Evolutionary conservation across 2,329 filamentous ascomycete species (phyloP), one percentile per base, ranked within the genome.

Genomic region (Cyclaneusma minus): DNA sequence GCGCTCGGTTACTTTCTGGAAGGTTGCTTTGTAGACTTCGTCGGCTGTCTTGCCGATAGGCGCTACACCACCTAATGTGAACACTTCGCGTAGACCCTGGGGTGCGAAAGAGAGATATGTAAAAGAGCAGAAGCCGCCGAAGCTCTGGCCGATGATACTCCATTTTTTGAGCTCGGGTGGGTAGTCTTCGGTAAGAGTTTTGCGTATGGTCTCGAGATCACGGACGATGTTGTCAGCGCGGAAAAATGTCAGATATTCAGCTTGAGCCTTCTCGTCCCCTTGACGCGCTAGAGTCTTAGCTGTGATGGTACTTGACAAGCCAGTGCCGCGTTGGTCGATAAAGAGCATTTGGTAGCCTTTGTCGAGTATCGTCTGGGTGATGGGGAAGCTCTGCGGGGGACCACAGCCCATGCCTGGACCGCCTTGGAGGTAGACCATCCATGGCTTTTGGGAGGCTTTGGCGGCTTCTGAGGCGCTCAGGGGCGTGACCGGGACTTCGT

Each of bases 311-410:
- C 72, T 79, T 45, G 81, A 91, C 26, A 92, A 56, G 2, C 87
- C 87, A 3, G 83, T 91, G 8, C 87, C 87, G 26, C 87, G 71
- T 48, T 93, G 85, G 49, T 95, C 87, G n/a, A 95, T 64, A 36
- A 78, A 75, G 3, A 95, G 64, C 23, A 83, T 58, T 49, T 91
- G 80, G 44, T 93, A 94, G 10, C 85, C 85, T 35, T 75, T 74
- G 32, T 75, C 70, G 5, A 94, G 62, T 29, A 83, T 63, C 16
- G 63, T 57, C 16, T 70, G 64, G n/a, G 80, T 78, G 45, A 83
- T 67, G 6, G 72, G 58, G 33, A 72, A 68, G 31, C 79, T 66
- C 45, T 91, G 76, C 2, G 87, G 85, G 25, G 75, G 60, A 5
- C 65, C 60, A 44, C 81, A 85, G 33, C 77, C 73, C 43, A 78